Base-by-base conservation (phyloP, 2,329 filamentous ascomycete species). In the Gnomoniopsis smithogilvyi region DNA sequence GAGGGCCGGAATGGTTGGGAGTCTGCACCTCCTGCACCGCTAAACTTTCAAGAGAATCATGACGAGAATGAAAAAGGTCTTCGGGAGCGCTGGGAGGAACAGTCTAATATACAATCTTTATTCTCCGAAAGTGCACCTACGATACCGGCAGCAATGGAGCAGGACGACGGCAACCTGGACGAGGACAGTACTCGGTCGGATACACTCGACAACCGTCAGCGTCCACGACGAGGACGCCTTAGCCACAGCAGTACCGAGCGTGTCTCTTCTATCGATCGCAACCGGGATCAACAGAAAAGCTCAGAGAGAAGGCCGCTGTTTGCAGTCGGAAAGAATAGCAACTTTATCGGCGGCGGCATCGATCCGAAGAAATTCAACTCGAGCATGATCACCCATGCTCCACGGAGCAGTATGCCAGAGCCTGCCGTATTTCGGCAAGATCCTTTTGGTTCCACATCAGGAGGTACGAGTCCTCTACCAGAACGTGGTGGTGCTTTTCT, bases 311-410 rank as follows among this genome's bases (percentile, higher is more conserved):
- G 34, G 14, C 60, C 60, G 8, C 24, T 52, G n/a, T 56, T 62
- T 14, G 33, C 48, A n/a, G 54, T 53, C 30, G 43, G 38, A 12
- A 41, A 62, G 56, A 56, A 62, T 15, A 56, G 60, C 6, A 24
- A 46, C 30, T 34, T 62, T 11, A 34, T 19, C 7, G 48, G 49
- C 22, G 34, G 41, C 43, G 30, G 43, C 45, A 24, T 34, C 49
- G 19, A 55, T 30, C 14, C 26, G 19, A 49, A 46, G 34, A 33
- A 24, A 11, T 56, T 62, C 21, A 62, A 19, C 38, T 54, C 60
- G 30, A 62, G 60, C 21, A 62, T 62, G 60, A 56, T 60, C 54
- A 62, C 60, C 15, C 60, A 62, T 46, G 52, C 60, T 4, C 60
- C 60, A 14, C 38, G 14, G 17, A 49, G 24, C 45, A 48, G 26